Conservation (phyloP, 495 filamentous ascomycete species). For the Penicillium arizonense region DNA sequence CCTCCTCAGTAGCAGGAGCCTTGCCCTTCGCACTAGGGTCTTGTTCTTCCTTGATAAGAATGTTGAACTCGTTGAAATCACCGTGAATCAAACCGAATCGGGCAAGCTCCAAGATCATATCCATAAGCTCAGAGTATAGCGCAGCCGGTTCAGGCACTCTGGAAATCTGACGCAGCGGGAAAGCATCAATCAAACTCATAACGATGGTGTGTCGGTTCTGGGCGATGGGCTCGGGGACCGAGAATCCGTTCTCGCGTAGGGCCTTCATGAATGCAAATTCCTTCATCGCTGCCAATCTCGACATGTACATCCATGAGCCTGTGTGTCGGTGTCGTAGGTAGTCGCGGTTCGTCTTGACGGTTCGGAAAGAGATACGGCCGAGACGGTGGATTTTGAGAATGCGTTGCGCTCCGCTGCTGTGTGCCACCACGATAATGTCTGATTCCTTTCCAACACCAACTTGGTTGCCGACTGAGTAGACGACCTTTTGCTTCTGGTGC, state of each 20-base stretch:
- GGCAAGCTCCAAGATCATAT: conserved; percentile 82
- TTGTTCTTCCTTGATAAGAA: conserved; percentile 77
- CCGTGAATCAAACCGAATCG: conserved; percentile 90
- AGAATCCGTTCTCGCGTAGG: conserved; percentile 76
- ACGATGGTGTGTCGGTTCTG: conserved; percentile 93
- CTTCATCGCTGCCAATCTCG: conserved; percentile 83
- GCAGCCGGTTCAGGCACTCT: conserved; percentile 72
- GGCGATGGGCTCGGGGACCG: conserved; percentile 80
- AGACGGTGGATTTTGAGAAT: conserved; percentile 94
- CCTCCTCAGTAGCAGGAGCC: conserved; percentile 25
- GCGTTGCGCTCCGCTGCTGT: conserved; percentile 57
- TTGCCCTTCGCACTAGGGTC: conserved; percentile 40
- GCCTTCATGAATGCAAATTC: conserved; percentile 92
- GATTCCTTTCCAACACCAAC: conserved; percentile 97
- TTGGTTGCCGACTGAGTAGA: conserved; percentile 92
- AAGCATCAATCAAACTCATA: conserved; percentile 87
- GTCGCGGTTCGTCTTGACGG: conserved; percentile 92
- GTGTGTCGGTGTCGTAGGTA: conserved; percentile 81
- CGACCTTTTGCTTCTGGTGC: conserved; percentile 69
- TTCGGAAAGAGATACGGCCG: conserved; percentile 94
- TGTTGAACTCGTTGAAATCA: conserved; percentile 99
- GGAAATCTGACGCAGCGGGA: conserved; percentile 82
- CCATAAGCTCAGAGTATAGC: conserved; percentile 86
- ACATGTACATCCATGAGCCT: conserved; percentile 97
- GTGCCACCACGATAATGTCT: conserved; percentile 90